Evolutionary conservation across 192 early-diverging fungal genomes (phyloP).

Genomic region (Gigaspora rosea): DNA sequence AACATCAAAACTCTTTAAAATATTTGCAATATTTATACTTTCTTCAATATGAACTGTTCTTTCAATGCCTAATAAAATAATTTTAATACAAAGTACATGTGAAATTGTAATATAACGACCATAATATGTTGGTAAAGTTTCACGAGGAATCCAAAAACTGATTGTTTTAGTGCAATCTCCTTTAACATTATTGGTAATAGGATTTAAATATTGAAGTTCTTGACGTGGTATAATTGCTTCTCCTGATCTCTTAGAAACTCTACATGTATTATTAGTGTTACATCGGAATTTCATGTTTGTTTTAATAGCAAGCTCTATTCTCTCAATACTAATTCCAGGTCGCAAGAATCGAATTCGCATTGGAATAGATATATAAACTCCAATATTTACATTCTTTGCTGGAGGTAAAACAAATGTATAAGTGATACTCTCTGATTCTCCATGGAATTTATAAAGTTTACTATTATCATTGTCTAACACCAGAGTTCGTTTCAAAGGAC

Average conservation of each 20-base stretch:
- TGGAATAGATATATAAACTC: constrained; percentile 26
- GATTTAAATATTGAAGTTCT: constrained; percentile 13
- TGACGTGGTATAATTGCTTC: constrained; percentile 16
- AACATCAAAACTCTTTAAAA: constrained; percentile 12
- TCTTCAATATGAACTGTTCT: constrained; percentile 1
- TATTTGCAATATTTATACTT: constrained; percentile 20
- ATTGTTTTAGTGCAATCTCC: constrained; percentile 28
- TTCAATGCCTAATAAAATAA: neutral
- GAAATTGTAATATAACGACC: constrained; percentile 14
- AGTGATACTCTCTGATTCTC: constrained; percentile 11
- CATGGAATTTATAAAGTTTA: neutral
- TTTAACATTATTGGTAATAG: neutral
- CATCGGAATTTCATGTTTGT: constrained; percentile 20
- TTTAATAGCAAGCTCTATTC: constrained; percentile 8
- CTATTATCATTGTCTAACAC: constrained; percentile 25
- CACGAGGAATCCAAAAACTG: constrained; percentile 21
- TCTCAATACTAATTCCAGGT: constrained; percentile 23
- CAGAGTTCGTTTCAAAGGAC: constrained; percentile 20
- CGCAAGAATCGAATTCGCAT: constrained; percentile 15
- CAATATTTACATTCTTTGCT: constrained; percentile 25
- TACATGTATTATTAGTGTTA: constrained; percentile 15
- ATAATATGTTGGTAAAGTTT: constrained; percentile 16
- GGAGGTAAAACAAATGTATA: constrained; percentile 30
- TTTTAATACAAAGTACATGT: constrained; percentile 20
- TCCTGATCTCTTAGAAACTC: neutral